Base-by-base conservation (phyloP, 179 eudicot genomes). In the Camellia oleifera region DNA sequence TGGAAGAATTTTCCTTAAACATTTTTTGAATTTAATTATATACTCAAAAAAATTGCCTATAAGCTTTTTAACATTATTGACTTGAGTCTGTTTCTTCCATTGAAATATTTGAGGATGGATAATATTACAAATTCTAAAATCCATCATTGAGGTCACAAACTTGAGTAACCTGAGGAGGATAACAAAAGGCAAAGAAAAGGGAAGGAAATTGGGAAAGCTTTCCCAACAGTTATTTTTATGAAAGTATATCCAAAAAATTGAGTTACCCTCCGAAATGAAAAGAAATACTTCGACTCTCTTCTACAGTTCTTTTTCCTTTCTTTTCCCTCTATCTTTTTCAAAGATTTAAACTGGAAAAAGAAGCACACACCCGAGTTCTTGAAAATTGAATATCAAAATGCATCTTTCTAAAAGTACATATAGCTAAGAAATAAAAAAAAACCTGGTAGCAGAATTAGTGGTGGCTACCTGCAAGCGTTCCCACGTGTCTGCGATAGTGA, bases 401-500 rank as follows among this genome's bases (percentile, higher is more conserved):
- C 56, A 4, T 60, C 12, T 20, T 12, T 53, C 68, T 17, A 32
- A 45, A 18, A n/a, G n/a, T 4, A 42, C n/a, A 17, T n/a, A 42
- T n/a, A 60, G 40, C 12, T 5, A 67, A 14, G 72, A 15, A 77
- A 53, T 53, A 48, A 13, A 20, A 23, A 23, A 23, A 20, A 48
- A 32, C 65, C 48, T 50, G 58, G 56, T 63, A 69, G 83, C 26
- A 56, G 64, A 64, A 65, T 17, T 45, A 74, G 48, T 5, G 77
- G 48, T 5, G 68, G 63, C 13, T 71, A 95, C 98, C 95, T 93
- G 86, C 52, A 95, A 85, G 46, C 88, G 92, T 4, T 90, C 90
- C 98, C 99, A 95, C 20, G 97, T 89, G 61, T 95, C 94, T 7
- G 94, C 89, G 20, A 95, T 81, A 79, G 94, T 85, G 77, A 95